Conservation (phyloP, 1,284 basidiomycete species). For the Bondarzewia mesenterica region DNA sequence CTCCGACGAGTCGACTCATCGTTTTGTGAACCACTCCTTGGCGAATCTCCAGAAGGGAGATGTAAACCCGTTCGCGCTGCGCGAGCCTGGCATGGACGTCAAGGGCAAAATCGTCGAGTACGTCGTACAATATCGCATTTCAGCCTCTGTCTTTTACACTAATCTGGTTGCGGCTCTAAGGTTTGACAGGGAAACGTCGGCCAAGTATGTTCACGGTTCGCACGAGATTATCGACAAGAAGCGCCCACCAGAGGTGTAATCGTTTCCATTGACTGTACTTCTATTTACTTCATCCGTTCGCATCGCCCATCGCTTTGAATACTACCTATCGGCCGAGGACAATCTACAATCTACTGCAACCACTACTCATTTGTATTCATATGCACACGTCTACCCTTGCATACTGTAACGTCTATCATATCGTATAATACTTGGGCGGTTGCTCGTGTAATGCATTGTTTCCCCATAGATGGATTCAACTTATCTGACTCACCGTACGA, state of each 20-base stretch:
- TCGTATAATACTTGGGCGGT: too few relatives aligned
- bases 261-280: too few relatives aligned
- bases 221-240: conserved; percentile 3
- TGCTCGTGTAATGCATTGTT: too few relatives aligned
- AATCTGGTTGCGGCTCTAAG: background rate
- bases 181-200: conserved; percentile 10
- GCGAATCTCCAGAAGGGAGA: conserved; percentile 78
- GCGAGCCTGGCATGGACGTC: conserved; percentile 79
- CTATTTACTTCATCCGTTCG: too few relatives aligned
- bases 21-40: conserved; percentile 89
- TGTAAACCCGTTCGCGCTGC: conserved; percentile 86
- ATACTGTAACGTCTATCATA: too few relatives aligned
- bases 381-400: too few relatives aligned
- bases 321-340: background rate
- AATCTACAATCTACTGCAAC: background rate
- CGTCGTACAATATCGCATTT: conserved; percentile 23
- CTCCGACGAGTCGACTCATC: conserved; percentile 89
- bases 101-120: conserved; percentile 74
- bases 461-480: too few relatives aligned
- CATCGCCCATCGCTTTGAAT: background rate
- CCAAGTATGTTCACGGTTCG: conserved; percentile 12
- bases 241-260: too few relatives aligned
- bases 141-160: background rate
- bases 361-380: background rate
- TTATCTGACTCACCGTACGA: too few relatives aligned